Conservation (phyloP, 306 rosid genomes). For the Begonia loranthoides region DNA sequence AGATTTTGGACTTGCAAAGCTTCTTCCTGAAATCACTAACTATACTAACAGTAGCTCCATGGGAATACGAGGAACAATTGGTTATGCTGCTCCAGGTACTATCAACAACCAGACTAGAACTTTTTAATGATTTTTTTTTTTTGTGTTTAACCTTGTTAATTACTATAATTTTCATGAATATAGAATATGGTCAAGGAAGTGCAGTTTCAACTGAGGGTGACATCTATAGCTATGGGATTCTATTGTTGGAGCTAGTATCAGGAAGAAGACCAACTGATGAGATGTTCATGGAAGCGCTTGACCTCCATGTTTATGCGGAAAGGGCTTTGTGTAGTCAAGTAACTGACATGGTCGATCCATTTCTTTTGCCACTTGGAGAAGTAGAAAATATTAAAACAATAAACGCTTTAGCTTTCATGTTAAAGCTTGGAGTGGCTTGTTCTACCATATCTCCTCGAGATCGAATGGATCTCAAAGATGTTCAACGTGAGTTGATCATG, state of each 20-base stretch:
- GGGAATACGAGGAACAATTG: background rate
- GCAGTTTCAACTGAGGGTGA: conserved; percentile 7
- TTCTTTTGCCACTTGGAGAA: too few species aligned
- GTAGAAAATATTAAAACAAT: too few species aligned
- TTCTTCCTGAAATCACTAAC: background rate
- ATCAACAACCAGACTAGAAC: background rate
- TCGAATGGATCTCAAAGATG: too few species aligned
- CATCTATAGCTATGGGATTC: conserved; percentile 6
- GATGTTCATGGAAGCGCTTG: too few species aligned
- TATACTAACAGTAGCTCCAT: background rate
- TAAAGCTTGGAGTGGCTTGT: too few species aligned
- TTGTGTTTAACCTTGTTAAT: background rate
- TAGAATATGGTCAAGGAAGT: conserved; percentile 9
- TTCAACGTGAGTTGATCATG: too few species aligned
- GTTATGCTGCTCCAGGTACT: conserved; percentile 3
- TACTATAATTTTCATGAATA: background rate
- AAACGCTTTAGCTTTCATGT: too few species aligned
- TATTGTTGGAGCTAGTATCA: conserved; percentile 10
- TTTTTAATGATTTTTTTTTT: background rate
- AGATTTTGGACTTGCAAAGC: conserved; percentile 3
- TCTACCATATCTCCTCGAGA: too few species aligned
- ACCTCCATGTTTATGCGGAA: too few species aligned
- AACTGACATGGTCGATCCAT: too few species aligned
- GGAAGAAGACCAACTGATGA: too few species aligned
- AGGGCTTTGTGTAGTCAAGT: too few species aligned